Evolutionary conservation across 179 eudicot genomes (phyloP).

Genomic region (Nepenthes alata): DNA sequence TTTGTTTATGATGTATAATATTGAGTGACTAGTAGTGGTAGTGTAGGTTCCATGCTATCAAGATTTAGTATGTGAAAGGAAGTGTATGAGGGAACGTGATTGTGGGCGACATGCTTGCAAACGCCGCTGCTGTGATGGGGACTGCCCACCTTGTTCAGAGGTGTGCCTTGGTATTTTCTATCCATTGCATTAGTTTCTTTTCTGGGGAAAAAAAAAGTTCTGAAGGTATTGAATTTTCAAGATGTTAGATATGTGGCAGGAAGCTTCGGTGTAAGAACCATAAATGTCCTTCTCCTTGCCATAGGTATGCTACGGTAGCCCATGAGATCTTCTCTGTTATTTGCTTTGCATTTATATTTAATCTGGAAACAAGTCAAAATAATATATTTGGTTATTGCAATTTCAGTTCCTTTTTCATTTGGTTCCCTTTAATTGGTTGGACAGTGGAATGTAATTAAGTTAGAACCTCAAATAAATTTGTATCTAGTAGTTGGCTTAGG

Average conservation of each 20-base stretch:
- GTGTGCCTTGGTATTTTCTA: constrained; percentile 16
- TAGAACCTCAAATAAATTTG: no score
- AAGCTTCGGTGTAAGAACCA: constrained; percentile 91
- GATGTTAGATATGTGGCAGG: constrained; percentile 73
- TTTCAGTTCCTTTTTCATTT: no score
- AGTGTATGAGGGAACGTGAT: constrained; percentile 67
- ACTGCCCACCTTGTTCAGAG: constrained; percentile 95
- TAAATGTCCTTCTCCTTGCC: constrained; percentile 97
- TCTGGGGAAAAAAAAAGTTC: background rate
- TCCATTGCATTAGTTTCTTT: constrained; percentile 1
- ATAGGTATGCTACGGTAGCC: constrained; percentile 42
- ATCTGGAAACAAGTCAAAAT: no score
- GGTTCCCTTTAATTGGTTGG: no score
- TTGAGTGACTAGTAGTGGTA: constrained; percentile 14
- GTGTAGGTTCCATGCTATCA: constrained; percentile 97
- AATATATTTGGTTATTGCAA: no score
- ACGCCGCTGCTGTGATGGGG: constrained; percentile 91
- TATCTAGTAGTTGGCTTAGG: no score
- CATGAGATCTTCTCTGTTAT: background rate
- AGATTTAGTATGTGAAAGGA: constrained; percentile 90
- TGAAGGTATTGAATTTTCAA: constrained; percentile 2
- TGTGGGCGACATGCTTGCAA: constrained; percentile 99
- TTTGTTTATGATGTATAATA: constrained; percentile 4
- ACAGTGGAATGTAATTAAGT: no score
- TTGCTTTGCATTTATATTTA: no score